These are phyloP conservation scores for Blastomyces percursus DNA, from an alignment of 2,329 filamentous ascomycete genomes.

Conservation along the genomic window DNA sequence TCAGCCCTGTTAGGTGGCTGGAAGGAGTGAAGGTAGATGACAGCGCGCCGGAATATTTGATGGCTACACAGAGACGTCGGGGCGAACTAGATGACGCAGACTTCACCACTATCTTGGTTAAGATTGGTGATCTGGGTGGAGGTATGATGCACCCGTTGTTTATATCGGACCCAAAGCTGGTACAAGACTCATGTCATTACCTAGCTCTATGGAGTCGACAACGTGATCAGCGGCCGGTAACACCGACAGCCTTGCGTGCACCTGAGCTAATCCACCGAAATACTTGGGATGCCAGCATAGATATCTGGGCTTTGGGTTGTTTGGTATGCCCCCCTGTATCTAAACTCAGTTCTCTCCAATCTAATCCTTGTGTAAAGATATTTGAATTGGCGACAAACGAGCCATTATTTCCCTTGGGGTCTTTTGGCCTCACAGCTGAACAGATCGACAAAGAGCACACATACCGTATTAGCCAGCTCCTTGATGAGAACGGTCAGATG, in stretches of 20 bases:
- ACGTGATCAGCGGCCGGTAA: conserved; percentile 12
- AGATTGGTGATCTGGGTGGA: conserved; percentile 18
- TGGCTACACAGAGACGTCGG: conserved; percentile 14
- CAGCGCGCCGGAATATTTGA: conserved; percentile 16
- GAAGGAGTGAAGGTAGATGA: conserved; percentile 12
- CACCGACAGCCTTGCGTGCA: conserved; percentile 14
- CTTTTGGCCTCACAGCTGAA: conserved; percentile 13
- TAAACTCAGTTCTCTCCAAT: conserved; percentile 3
- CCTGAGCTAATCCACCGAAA: conserved; percentile 14
- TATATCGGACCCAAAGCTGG: background rate
- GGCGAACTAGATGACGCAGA: conserved; percentile 12
- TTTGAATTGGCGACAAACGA: conserved; percentile 18
- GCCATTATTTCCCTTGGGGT: conserved; percentile 13
- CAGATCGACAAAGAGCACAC: conserved; percentile 12
- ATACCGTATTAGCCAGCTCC: conserved; percentile 7
- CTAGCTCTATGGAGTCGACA: conserved; percentile 8
- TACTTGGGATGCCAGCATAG: conserved; percentile 13
- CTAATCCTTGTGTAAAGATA: conserved; percentile 12
- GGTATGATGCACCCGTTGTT: conserved; percentile 11
- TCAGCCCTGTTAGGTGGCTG: conserved; percentile 16
- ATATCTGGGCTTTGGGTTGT: conserved; percentile 19
- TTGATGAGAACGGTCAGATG: conserved; percentile 5
- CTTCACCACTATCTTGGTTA: conserved; percentile 12
- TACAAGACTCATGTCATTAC: conserved; percentile 1
- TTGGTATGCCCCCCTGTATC: conserved; percentile 13